These are phyloP conservation scores for Silene conica DNA, from an alignment of 148 eudicot genomes.

Conservation along the genomic window DNA sequence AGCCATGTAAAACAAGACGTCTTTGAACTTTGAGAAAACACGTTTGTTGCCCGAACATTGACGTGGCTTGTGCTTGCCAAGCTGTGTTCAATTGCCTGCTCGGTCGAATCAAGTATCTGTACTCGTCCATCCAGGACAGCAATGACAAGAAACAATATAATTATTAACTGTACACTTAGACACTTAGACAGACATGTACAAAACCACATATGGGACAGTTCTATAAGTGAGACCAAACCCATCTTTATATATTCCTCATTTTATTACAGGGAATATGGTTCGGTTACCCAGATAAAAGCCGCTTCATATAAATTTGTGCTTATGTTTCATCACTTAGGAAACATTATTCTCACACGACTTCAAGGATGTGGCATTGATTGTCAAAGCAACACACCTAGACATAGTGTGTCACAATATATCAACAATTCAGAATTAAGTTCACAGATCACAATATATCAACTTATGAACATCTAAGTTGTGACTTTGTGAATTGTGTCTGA, in stretches of 20 bases:
- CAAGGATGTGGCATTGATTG: too few relatives aligned
- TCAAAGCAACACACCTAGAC: too few relatives aligned
- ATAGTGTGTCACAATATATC: neutral
- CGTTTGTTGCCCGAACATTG: slow-evolving; percentile 50
- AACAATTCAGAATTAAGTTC: neutral
- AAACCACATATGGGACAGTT: too few relatives aligned
- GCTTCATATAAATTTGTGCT: too few relatives aligned
- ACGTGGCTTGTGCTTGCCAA: slow-evolving; percentile 86
- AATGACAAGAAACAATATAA: neutral
- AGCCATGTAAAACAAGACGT: slow-evolving; percentile 91
- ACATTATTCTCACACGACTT: too few relatives aligned
- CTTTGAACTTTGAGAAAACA: slow-evolving; percentile 63
- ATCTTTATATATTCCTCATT: neutral
- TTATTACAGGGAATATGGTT: neutral
- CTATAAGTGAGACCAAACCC: too few relatives aligned
- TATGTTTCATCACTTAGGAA: too few relatives aligned
- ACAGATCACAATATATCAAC: too few relatives aligned
- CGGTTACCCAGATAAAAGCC: too few relatives aligned
- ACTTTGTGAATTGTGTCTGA: neutral
- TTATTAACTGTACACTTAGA: neutral
- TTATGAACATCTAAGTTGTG: neutral
- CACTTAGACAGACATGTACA: neutral
- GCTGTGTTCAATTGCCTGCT: slow-evolving; percentile 86
- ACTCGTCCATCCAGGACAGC: slow-evolving; percentile 8
- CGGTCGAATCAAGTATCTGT: slow-evolving; percentile 91